These are phyloP conservation scores for Scheffersomyces cryptocercus DNA, from an alignment of 1,139 yeast genomes.

Conservation along the genomic window DNA sequence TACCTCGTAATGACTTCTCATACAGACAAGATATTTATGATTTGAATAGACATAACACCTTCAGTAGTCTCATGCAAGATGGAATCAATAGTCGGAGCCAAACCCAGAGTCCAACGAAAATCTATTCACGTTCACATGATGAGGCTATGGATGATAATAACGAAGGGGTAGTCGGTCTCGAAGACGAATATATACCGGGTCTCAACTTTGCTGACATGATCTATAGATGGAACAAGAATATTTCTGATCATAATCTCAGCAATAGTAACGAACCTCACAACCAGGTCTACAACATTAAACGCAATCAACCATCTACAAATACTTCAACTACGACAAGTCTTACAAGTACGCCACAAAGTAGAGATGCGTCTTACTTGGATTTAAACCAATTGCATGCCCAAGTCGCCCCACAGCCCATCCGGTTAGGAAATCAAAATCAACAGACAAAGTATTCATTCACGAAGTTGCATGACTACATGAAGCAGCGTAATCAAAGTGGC, in stretches of 20 bases:
- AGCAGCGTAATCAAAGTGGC: constrained; percentile 20
- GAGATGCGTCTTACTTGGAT: constrained; percentile 42
- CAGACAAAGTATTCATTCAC: constrained; percentile 21
- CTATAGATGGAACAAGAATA: constrained; percentile 34
- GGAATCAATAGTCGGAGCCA: neutral
- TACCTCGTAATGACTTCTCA: constrained; percentile 3
- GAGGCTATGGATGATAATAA: constrained; percentile 17
- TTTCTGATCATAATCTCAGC: constrained; percentile 16
- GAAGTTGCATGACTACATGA: constrained; percentile 29
- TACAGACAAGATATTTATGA: constrained; percentile 1
- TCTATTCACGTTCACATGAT: constrained; percentile 37
- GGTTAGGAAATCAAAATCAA: constrained; percentile 11
- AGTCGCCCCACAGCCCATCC: constrained; percentile 50
- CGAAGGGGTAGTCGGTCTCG: constrained; percentile 43
- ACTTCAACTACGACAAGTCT: constrained; percentile 12
- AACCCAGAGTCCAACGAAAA: constrained; percentile 10
- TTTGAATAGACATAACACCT: neutral
- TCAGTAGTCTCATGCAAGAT: neutral
- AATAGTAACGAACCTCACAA: constrained; percentile 5
- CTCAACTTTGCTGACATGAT: constrained; percentile 51
- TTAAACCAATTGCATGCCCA: constrained; percentile 47
- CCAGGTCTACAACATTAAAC: constrained; percentile 1
- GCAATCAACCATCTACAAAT: constrained; percentile 5
- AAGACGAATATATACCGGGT: constrained; percentile 75
- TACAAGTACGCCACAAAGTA: constrained; percentile 27